A percentile compares a stretch with the other conserved stretches of the same genome.
Evolutionary conservation across 2,329 filamentous ascomycete species (phyloP).

Genomic region (Aureobasidium mangrovei): DNA sequence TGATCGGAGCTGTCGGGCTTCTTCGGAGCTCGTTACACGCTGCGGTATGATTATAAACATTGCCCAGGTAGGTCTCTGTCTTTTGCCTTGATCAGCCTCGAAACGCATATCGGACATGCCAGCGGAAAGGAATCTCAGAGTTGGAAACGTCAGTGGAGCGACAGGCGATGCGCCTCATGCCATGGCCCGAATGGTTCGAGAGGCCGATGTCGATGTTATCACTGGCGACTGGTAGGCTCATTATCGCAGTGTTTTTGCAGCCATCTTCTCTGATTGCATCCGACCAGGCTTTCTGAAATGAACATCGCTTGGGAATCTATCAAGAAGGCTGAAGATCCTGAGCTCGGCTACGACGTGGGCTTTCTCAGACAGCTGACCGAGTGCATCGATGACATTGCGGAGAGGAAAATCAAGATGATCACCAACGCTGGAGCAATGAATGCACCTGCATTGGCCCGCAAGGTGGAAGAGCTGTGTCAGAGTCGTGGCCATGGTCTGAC

Average conservation of each 20-base stretch:
- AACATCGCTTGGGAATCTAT: conserved; percentile 6
- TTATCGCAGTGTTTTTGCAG: conserved; percentile 16
- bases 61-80: neutral
- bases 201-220: conserved; percentile 38
- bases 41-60: too few relatives aligned
- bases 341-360: conserved; percentile 29
- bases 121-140: neutral
- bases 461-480: conserved; percentile 31
- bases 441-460: conserved; percentile 43
- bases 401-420: conserved; percentile 46
- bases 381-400: conserved; percentile 36
- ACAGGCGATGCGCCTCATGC: conserved; percentile 12
- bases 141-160: conserved; percentile 5
- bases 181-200: conserved; percentile 6
- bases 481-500: conserved; percentile 33
- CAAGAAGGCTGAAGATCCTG: conserved; percentile 8
- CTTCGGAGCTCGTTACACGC: too few relatives aligned
- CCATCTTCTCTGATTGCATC: conserved; percentile 20
- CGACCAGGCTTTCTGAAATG: conserved; percentile 17
- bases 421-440: conserved; percentile 51
- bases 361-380: conserved; percentile 41
- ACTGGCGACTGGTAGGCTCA: conserved; percentile 46
- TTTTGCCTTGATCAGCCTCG: neutral
- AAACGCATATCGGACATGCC: neutral
- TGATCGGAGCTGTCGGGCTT: neutral